Conservation (phyloP, 352 stramenopile species). For the Phytophthora constricta region DNA sequence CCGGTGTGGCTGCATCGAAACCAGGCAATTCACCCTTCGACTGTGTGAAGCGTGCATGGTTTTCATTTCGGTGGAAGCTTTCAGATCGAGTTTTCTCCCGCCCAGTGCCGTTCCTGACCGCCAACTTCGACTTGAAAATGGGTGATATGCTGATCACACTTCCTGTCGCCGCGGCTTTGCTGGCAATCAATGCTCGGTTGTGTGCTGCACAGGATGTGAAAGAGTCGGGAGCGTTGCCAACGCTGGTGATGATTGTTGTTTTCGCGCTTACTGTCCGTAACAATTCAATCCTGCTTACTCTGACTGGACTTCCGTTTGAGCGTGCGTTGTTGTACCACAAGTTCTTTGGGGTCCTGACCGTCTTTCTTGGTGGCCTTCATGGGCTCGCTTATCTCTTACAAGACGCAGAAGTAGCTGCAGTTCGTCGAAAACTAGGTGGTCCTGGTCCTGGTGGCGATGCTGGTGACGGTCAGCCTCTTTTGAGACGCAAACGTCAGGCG, state of each 20-base stretch:
- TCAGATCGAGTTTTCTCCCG: conserved; percentile 23
- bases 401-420: conserved; percentile 3
- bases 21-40: background rate
- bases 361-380: conserved; percentile 40
- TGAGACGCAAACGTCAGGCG: conserved; percentile 4
- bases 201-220: conserved; percentile 13
- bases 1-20: background rate
- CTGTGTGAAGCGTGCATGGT: conserved; percentile 26
- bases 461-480: background rate
- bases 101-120: conserved; percentile 31
- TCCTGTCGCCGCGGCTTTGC: conserved; percentile 10
- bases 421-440: conserved; percentile 5
- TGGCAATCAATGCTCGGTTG: conserved; percentile 25
- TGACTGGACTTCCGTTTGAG: conserved; percentile 51
- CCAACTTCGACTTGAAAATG: conserved; percentile 38
- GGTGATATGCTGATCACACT: conserved; percentile 40
- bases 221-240: conserved; percentile 27
- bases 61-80: conserved; percentile 27
- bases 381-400: conserved; percentile 41
- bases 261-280: conserved; percentile 52
- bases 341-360: conserved; percentile 34
- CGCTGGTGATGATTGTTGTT: conserved; percentile 38
- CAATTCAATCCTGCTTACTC: conserved; percentile 47
- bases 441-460: background rate
- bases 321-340: conserved; percentile 57